phyloP scores from a whole-genome alignment of 345 rosid species.

The Citrus sp. region DNA sequence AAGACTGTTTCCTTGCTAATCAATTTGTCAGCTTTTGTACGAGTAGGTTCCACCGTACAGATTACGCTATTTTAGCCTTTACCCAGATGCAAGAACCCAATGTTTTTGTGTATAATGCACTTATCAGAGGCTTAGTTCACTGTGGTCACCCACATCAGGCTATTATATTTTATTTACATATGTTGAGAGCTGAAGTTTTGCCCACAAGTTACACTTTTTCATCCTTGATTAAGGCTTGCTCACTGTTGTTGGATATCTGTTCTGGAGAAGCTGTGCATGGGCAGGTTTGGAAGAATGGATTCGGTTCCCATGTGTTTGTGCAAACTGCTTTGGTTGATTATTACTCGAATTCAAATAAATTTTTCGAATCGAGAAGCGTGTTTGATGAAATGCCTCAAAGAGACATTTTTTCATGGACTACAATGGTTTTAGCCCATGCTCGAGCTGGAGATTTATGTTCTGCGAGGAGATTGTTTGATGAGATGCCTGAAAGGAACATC shows the following conservation, averaged over 20 bases:
- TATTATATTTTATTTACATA: constrained; percentile 30
- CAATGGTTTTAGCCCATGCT: constrained; percentile 49
- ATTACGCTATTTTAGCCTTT: constrained; percentile 48
- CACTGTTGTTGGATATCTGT: constrained; percentile 21
- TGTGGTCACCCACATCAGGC: constrained; percentile 42
- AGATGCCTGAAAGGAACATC: constrained; percentile 49
- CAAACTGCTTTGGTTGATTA: constrained; percentile 69
- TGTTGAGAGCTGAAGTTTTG: constrained; percentile 48
- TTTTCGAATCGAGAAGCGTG: constrained; percentile 48
- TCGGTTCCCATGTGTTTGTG: constrained; percentile 52
- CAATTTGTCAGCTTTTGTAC: constrained; percentile 62
- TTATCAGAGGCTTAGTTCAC: constrained; percentile 48
- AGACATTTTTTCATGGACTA: constrained; percentile 57
- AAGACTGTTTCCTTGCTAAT: constrained; percentile 56
- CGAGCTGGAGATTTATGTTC: constrained; percentile 43
- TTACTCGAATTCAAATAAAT: constrained; percentile 40
- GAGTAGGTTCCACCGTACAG: constrained; percentile 22
- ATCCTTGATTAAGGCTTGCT: constrained; percentile 60
- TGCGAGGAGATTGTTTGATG: constrained; percentile 47
- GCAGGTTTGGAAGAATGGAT: constrained; percentile 63
- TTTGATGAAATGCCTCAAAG: constrained; percentile 75
- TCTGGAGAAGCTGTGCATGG: constrained; percentile 58
- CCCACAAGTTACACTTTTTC: constrained; percentile 72
- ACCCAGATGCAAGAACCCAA: constrained; percentile 51
- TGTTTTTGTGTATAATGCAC: constrained; percentile 70